These are phyloP conservation scores for Epichloe baconii DNA, from an alignment of 2,329 filamentous ascomycete species.

Conservation along the genomic window DNA sequence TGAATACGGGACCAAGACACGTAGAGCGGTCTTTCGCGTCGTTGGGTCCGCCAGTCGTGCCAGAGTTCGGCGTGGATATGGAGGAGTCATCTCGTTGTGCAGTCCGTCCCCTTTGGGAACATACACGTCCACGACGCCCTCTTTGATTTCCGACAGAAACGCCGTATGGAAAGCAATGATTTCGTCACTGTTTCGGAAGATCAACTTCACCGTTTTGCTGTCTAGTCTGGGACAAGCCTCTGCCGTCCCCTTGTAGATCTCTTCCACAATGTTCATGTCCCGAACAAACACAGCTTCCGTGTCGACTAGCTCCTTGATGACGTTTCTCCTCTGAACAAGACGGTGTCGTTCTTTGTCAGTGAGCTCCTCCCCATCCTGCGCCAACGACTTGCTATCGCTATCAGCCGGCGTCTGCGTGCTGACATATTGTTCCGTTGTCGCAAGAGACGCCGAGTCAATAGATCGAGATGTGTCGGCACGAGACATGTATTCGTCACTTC, in stretches of 20 bases:
- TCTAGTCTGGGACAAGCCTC: conserved; percentile 69
- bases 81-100: conserved; percentile 29
- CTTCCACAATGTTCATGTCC: conserved; percentile 94
- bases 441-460: conserved; percentile 32
- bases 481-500: conserved; percentile 32
- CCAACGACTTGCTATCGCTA: conserved; percentile 20
- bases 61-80: conserved; percentile 27
- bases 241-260: conserved; percentile 93
- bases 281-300: conserved; percentile 84
- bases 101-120: conserved; percentile 42
- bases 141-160: conserved; percentile 70
- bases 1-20: conserved; percentile 39
- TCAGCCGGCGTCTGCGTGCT: conserved; percentile 25
- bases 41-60: conserved; percentile 28
- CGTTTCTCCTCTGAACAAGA: conserved; percentile 67
- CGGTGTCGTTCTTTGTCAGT: conserved; percentile 50
- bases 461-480: conserved; percentile 32
- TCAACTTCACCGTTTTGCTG: conserved; percentile 69
- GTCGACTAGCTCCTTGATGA: conserved; percentile 84
- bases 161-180: conserved; percentile 74
- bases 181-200: conserved; percentile 89
- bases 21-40: conserved; percentile 41
- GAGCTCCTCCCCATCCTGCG: conserved; percentile 27
- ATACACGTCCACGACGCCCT: conserved; percentile 68
- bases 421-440: conserved; percentile 26